Evolutionary conservation across 2,329 filamentous ascomycete genomes (phyloP), one percentile per base, ranked within the genome.

Genomic region (Monosporascus sp.): DNA sequence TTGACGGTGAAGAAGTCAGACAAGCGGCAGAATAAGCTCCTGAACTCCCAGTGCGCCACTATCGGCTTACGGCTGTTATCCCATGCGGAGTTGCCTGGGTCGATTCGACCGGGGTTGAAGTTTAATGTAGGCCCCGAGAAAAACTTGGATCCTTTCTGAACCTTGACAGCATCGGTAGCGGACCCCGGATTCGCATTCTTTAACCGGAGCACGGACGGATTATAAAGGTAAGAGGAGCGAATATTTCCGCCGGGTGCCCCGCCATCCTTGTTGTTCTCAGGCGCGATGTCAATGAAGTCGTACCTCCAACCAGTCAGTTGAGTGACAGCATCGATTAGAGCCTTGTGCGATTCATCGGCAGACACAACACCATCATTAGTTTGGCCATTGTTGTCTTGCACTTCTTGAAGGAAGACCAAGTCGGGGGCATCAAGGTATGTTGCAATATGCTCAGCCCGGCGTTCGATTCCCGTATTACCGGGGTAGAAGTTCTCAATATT

Each of bases 191-290:
- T 83, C 49, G 78, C 74, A 55, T 83, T 78, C 62, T 77, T 77
- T n/a, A 89, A 79, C 48, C 76, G 74, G 45, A 90, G 65, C 3
- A 81, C 67, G 18, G 77, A 73, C 0, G 84, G 75, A 40, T 85
- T 81, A 77, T 88, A 90, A 11, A 90, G 74, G 70, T 88, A 90
- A 0, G 85, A 86, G 47, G 76, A 74, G 45, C 86, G 86, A 68
- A 90, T 89, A 72, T 90, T 89, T 38, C 85, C 86, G 15, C 87
- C 86, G 1, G 84, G 82, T 56, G 81, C 71, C 37, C 87, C 87
- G 54, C 87, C 87, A 58, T 89, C 85, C 56, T 77, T 61, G 67
- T 80, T 75, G 65, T 88, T 72, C 37, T 78, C 69, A 2, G 86
- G 86, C 44, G 73, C 74, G 52, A 89, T 77, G 57, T 84, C 78